A percentile compares a stretch with the other conserved stretches of the same genome.
Conservation (phyloP, 768 basidiomycete species). For the Calocybe indica region DNA sequence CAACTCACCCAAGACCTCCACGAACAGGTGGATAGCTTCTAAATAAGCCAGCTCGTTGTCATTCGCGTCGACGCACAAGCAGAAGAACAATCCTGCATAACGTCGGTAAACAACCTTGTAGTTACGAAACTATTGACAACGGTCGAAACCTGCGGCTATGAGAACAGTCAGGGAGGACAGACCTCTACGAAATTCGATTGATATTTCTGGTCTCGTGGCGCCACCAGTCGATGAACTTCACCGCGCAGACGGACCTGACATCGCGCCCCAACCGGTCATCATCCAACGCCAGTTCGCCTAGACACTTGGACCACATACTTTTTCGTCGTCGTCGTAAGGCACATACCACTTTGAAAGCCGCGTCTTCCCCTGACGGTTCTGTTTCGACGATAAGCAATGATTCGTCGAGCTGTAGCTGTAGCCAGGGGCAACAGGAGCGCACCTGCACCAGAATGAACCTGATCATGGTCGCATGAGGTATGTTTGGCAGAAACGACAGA, state of each 20-base stretch:
- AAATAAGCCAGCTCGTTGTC: constrained; percentile 98
- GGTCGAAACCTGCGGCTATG: constrained; percentile 4
- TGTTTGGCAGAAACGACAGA: constrained; percentile 8
- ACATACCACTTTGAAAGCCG: constrained; percentile 98
- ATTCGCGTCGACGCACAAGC: constrained; percentile 94
- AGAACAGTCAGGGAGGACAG: constrained; percentile 14
- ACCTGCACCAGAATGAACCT: constrained; percentile 97
- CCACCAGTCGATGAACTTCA: constrained; percentile 94
- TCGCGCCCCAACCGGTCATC: too few species aligned
- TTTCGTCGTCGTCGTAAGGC: constrained; percentile 98
- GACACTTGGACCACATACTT: constrained; percentile 41
- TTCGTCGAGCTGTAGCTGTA: background rate
- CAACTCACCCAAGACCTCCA: constrained; percentile 86
- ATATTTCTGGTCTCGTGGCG: constrained; percentile 96
- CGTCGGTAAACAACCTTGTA: constrained; percentile 97
- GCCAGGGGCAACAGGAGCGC: constrained; percentile 9
- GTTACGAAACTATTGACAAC: constrained; percentile 74
- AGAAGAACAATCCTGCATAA: constrained; percentile 97
- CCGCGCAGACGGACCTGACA: constrained; percentile 84
- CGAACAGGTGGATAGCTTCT: constrained; percentile 97
- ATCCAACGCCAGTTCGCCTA: too few species aligned
- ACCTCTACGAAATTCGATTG: constrained; percentile 99
- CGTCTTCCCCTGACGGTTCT: constrained; percentile 99
- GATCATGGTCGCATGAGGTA: constrained; percentile 57
- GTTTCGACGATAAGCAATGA: constrained; percentile 1